Evolutionary conservation across 305 asterid genomes (phyloP), one percentile per base, ranked within the genome.

Genomic region (Stenogyne calaminthoides): DNA sequence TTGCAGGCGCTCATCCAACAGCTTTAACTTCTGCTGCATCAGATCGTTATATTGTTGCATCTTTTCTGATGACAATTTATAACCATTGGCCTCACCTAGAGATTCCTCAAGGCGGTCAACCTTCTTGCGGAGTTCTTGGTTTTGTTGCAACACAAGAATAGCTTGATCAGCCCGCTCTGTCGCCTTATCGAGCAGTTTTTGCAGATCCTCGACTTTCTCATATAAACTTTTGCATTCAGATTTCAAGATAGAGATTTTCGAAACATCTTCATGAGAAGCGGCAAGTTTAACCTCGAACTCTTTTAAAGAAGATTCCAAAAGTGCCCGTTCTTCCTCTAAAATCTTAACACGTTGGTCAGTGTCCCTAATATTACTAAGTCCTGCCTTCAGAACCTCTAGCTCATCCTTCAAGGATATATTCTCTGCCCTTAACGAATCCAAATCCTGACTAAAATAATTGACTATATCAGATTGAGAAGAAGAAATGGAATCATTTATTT

Each of bases 81-180:
- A 85, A 65, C 82, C 82, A 76, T 79, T 87, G 74, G 95, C 96
- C 84, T 90, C 97, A 76, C 80, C 82, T 59, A 92, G 88, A 81
- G 93, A 89, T 82, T 92, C 87, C 83, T 92, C 99, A 77, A 95
- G 97, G 77, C 59, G 78, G 73, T 87, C 96, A 78, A 92, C 96
- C 82, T 90, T 95, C 79, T 89, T 84, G 46, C 84, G 88, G 25
- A 95, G 93, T 76, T 92, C 97, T 80, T 89, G 91, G 86, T 95
- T 95, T 81, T 92, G 97, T 83, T 90, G 94, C 74, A 95, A 77
- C 55, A 88, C 94, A 73, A 81, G 69, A 80, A 84, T 74, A 77
- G 93, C 95, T 77, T 89, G 91, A 76, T 95, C 94, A 58, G 96
- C 96, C 78, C 84, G 93, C 72, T 83, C 85, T 51, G 98, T 86